phyloP scores from a whole-genome alignment of 2,329 filamentous ascomycete genomes.

The Cytospora mali region DNA sequence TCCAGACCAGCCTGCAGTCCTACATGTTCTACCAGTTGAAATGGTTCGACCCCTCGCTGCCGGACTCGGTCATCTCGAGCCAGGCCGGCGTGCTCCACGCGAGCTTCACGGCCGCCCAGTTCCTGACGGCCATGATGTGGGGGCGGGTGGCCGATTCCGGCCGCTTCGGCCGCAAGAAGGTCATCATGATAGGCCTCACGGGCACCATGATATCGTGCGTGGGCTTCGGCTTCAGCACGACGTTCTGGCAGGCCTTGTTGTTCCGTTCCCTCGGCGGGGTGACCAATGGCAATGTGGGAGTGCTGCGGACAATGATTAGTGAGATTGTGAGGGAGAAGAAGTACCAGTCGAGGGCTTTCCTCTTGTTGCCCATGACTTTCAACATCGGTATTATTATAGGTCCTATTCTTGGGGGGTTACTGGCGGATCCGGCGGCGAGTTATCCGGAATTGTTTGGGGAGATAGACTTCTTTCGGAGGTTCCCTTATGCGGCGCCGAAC shows the following conservation, averaged over 20 bases:
- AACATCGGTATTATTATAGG: constrained; percentile 67
- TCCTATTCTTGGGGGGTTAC: constrained; percentile 51
- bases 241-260: constrained; percentile 62
- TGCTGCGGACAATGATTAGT: constrained; percentile 69
- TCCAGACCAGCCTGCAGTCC: constrained; percentile 72
- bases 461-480: constrained; percentile 49
- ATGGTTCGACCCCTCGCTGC: constrained; percentile 64
- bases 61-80: constrained; percentile 68
- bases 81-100: constrained; percentile 80
- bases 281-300: constrained; percentile 74
- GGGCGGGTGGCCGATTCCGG: constrained; percentile 69
- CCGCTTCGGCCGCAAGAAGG: constrained; percentile 71
- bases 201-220: constrained; percentile 67
- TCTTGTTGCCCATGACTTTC: constrained; percentile 67
- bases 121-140: constrained; percentile 82
- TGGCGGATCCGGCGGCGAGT: constrained; percentile 48
- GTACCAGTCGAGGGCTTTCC: constrained; percentile 46
- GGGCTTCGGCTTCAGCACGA: constrained; percentile 71
- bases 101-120: constrained; percentile 80
- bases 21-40: constrained; percentile 91
- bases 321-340: constrained; percentile 48
- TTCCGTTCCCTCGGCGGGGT: constrained; percentile 68
- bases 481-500: constrained; percentile 59
- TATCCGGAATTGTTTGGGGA: constrained; percentile 51
- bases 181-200: constrained; percentile 74